These are phyloP conservation scores for Niebla homalea DNA, from an alignment of 495 filamentous ascomycete species.

Conservation along the genomic window DNA sequence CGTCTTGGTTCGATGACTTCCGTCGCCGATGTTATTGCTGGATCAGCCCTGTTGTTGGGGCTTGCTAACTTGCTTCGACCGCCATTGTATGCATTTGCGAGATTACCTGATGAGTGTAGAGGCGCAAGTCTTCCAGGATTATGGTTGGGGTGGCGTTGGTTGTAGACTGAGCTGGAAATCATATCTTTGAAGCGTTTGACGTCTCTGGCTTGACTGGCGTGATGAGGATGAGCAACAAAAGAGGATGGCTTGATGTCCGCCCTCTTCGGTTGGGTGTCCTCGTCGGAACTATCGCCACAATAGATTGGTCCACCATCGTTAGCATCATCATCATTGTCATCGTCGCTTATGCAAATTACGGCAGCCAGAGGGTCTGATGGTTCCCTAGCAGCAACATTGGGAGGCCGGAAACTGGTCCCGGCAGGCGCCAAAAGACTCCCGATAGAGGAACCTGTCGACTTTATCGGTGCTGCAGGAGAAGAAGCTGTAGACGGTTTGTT, in stretches of 20 bases:
- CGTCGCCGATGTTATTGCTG: constrained; percentile 36
- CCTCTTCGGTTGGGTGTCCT: constrained; percentile 34
- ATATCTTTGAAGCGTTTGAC: constrained; percentile 36
- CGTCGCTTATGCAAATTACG: constrained; percentile 34
- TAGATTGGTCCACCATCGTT: constrained; percentile 28
- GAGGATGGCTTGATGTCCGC: constrained; percentile 61
- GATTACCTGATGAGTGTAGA: constrained; percentile 25
- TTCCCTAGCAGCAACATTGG: constrained; percentile 21
- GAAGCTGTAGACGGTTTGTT: constrained; percentile 24
- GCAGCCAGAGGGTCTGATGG: constrained; percentile 23
- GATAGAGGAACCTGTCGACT: constrained; percentile 16
- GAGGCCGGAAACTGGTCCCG: constrained; percentile 58
- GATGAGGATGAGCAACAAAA: constrained; percentile 31
- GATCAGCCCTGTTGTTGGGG: constrained; percentile 34
- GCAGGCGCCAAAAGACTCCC: constrained; percentile 60
- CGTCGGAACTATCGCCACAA: constrained; percentile 43
- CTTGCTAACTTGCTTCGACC: constrained; percentile 23
- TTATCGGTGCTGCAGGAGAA: constrained; percentile 30
- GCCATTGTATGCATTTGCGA: constrained; percentile 32
- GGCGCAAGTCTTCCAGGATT: background rate
- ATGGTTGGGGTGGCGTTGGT: constrained; percentile 18
- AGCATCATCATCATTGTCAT: constrained; percentile 29
- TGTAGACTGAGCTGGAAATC: constrained; percentile 33
- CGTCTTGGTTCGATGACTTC: constrained; percentile 21
- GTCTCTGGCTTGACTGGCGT: constrained; percentile 22